A percentile compares a stretch with the other conserved stretches of the same genome.
Conservation (phyloP, 176 grass and related monocot genomes). For the Musa beccarii region DNA sequence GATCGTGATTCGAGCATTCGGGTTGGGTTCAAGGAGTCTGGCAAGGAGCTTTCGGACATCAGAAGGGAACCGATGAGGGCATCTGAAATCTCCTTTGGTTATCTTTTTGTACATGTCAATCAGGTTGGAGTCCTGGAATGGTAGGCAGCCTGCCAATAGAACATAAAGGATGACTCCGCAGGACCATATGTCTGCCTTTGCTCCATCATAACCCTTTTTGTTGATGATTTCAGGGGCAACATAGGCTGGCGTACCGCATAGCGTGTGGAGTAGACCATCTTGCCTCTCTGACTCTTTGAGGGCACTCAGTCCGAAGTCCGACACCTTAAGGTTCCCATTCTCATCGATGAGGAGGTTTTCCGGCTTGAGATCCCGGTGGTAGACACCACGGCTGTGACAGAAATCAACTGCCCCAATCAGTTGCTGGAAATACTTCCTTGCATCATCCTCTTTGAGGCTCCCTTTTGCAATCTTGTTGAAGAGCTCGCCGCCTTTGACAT, state of each 20-base stretch:
- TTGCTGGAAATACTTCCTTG: conserved; percentile 71
- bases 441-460: conserved; percentile 47
- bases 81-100: conserved; percentile 54
- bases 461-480: conserved; percentile 53
- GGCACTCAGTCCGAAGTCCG: conserved; percentile 69
- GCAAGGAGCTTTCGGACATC: conserved; percentile 42
- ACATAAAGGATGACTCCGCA: conserved; percentile 74
- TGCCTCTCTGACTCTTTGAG: conserved; percentile 62
- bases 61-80: conserved; percentile 52
- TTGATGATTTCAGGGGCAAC: conserved; percentile 82
- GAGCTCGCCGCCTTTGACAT: conserved; percentile 66
- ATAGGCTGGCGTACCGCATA: conserved; percentile 70
- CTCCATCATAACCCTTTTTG: conserved; percentile 75
- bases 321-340: conserved; percentile 73
- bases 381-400: conserved; percentile 82
- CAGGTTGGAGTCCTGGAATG: conserved; percentile 68
- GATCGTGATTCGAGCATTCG: conserved; percentile 53
- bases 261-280: conserved; percentile 74
- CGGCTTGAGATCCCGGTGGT: conserved; percentile 77
- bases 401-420: conserved; percentile 73
- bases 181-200: conserved; percentile 86
- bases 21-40: conserved; percentile 69
- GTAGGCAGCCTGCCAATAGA: conserved; percentile 62
- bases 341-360: conserved; percentile 82
- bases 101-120: conserved; percentile 91